Base-by-base conservation (phyloP, 1,284 basidiomycete species). In the Grifola frondosa region DNA sequence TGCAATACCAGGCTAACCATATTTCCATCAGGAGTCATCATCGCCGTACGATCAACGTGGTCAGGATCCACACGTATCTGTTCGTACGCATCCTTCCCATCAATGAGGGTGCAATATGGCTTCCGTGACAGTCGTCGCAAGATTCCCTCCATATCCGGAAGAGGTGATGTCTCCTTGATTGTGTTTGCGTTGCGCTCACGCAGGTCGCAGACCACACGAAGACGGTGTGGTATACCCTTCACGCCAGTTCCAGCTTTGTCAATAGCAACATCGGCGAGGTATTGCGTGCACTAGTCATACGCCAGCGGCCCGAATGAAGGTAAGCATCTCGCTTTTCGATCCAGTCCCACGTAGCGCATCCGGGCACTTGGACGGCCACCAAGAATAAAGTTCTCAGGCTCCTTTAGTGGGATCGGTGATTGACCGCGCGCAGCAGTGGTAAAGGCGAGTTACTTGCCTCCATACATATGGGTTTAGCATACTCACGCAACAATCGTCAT, bases 331-430 rank as follows among this genome's bases (percentile, higher is more conserved):
- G 33, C 36, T 68, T 69, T 17, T 56, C 52, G 0, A 29, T 31
- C 63, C 63, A 68, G 4, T 46, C 0, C 40, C 22, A 15, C 43
- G 35, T 6, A 64, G 39, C 1, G 62, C 54, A 13, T 68, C 62
- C 4, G 63, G 57, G 38, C 63, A 67, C 19, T 49, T 43, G 1
- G 60, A 62, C 6, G 60, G 62, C 10, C 62, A 37, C 51, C 58
- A 68, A 0, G 44, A 19, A 33, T 68, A 69, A 0, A 59, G 41
- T 61, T 62, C 0, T 41, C 30, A 19, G 61, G 52, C 25, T 72
- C 62, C 5, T 65, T 65, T 5, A 72, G 25, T 1, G 67, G 67
- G 6, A 72, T 70, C 0, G 37, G 35, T 71, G 67, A 34, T 71
- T 71, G 6, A 71, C 62, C 0, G 48, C 62, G 0, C 64, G 37